Evolutionary conservation across 306 rosid species (phyloP), one percentile per base, ranked within the genome.

Genomic region (Biancaea sappan): DNA sequence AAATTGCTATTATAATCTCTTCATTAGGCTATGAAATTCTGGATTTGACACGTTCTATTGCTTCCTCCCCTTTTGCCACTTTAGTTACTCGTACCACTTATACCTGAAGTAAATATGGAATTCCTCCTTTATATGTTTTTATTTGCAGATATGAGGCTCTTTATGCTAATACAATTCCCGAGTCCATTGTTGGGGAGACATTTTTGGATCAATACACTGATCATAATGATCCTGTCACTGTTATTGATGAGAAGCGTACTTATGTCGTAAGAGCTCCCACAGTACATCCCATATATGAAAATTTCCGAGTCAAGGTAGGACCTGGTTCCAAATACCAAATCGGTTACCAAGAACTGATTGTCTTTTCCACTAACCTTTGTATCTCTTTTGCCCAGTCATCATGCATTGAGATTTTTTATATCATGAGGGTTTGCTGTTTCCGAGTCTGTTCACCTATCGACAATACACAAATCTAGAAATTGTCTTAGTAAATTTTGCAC

Each of bases 221-320:
- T 78, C 98, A 90, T 81, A 83, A 85, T 48, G 97, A 94, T 66
- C 79, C 91, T 43, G 92, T 94, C 46, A 94, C 98, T 35, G 69
- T 84, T 62, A 88, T 91, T 71, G 91, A 91, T 75, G 85, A 78
- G 40, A 91, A 87, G 83, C 50, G 83, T 37, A 81, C 21, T 44
- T 91, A 94, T 26, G 91, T 75, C 26, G 88, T 88, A 51, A 81
- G 47, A 72, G 92, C 91, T 64, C 79, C 96, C 73, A 86, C 97
- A 63, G 73, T 69, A 63, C 97, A 94, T 85, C 93, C 97, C 50
- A 86, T 91, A 58, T 85, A 84, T 44, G 97, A 94, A 86, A 90
- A 94, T 82, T 94, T 91, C 82, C 90, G 95, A 22, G 98, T 94
- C 80, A 85, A 85, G 96, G 97, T 91, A 71, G 86, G 43, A 64